Conservation (phyloP, 805 yeast genomes). For the Cyberlindnera suaveolens region DNA sequence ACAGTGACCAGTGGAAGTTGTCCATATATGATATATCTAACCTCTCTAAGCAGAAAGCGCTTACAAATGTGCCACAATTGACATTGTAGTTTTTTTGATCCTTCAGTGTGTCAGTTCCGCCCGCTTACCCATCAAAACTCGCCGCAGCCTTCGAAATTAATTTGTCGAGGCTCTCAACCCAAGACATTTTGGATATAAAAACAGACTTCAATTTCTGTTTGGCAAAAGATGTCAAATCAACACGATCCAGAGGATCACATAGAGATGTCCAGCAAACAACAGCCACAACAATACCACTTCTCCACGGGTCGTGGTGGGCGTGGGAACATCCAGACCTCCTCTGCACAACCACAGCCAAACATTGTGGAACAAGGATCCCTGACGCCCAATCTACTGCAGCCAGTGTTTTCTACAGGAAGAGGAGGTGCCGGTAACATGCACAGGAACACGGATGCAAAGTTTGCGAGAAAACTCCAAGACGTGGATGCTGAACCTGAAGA, state of each 20-base stretch:
- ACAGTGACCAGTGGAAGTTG: too few species aligned
- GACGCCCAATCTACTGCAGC: conserved; percentile 52
- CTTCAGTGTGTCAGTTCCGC: too few species aligned
- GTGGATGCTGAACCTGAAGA: conserved; percentile 42
- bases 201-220: too few species aligned
- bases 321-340: conserved; percentile 51
- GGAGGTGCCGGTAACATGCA: conserved; percentile 80
- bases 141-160: too few species aligned
- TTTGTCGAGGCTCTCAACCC: too few species aligned
- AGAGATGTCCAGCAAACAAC: background rate
- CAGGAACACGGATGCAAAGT: conserved; percentile 49
- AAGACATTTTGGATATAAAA: too few species aligned
- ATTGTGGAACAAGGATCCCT: conserved; percentile 53
- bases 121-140: too few species aligned
- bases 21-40: too few species aligned
- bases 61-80: too few species aligned
- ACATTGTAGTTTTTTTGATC: too few species aligned
- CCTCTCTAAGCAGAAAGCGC: too few species aligned
- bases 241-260: background rate
- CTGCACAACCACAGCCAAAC: conserved; percentile 44
- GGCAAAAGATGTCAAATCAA: too few species aligned
- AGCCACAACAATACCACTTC: conserved; percentile 31
- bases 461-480: conserved; percentile 60
- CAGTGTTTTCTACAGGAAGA: conserved; percentile 63
- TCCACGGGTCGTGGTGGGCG: conserved; percentile 82